Conservation (phyloP, 768 basidiomycete genomes). For the Rhizopogon sp. region DNA sequence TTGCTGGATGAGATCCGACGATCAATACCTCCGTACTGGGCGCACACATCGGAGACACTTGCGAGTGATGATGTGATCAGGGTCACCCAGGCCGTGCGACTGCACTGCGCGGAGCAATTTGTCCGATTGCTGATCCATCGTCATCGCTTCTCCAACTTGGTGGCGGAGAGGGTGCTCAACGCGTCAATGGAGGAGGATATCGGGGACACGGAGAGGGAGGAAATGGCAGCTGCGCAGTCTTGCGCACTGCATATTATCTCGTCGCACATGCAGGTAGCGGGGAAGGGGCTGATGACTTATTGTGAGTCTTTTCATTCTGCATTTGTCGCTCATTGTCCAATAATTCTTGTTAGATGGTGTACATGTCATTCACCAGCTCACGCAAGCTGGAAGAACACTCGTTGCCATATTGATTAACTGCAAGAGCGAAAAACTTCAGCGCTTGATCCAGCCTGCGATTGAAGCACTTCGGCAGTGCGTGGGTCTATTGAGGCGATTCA, state of each 20-base stretch:
- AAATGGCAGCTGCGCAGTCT: constrained; percentile 69
- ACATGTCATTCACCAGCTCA: constrained; percentile 92
- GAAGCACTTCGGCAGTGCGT: constrained; percentile 87
- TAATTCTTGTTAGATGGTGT: constrained; percentile 64
- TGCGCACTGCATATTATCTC: constrained; percentile 80
- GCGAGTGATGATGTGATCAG: constrained; percentile 83
- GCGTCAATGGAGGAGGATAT: constrained; percentile 46
- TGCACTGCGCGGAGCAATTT: constrained; percentile 86
- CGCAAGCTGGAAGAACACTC: constrained; percentile 88
- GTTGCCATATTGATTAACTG: constrained; percentile 86
- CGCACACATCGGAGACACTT: constrained; percentile 74
- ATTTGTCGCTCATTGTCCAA: constrained; percentile 5
- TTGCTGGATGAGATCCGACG: constrained; percentile 76
- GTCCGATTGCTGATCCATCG: constrained; percentile 86
- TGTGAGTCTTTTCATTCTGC: constrained; percentile 48
- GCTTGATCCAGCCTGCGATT: constrained; percentile 74
- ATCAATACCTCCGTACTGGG: constrained; percentile 72
- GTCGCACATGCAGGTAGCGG: constrained; percentile 79
- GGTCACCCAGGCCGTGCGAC: constrained; percentile 80
- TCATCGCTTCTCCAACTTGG: constrained; percentile 75
- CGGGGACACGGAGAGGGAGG: constrained; percentile 68
- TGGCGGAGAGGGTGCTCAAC: constrained; percentile 59
- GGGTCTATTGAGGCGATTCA: constrained; percentile 81
- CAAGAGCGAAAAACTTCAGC: constrained; percentile 71
- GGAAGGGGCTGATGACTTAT: constrained; percentile 90